Conservation (phyloP, 148 eudicot species). For the Rheum nobile region DNA sequence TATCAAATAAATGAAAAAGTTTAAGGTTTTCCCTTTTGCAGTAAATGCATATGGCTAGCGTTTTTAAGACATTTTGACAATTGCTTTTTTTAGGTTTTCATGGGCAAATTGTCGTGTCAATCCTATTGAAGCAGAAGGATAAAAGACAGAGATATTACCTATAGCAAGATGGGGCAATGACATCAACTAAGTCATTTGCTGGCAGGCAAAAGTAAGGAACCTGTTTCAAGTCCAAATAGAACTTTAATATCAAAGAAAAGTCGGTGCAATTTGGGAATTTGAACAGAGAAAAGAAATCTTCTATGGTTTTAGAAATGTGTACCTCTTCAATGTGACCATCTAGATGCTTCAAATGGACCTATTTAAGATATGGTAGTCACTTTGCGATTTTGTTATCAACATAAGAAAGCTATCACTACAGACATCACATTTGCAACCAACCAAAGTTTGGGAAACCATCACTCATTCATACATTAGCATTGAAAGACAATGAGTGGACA, state of each 20-base stretch:
- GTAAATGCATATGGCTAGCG: neutral
- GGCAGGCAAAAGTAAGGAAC: constrained; percentile 96
- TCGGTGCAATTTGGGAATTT: neutral
- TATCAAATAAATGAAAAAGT: neutral
- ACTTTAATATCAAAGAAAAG: neutral
- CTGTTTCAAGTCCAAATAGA: constrained; percentile 31
- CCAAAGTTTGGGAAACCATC: neutral
- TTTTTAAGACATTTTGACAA: neutral
- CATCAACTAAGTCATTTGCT: constrained; percentile 92
- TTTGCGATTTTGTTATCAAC: neutral
- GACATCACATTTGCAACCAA: neutral
- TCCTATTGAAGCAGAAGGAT: neutral
- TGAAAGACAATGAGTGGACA: neutral
- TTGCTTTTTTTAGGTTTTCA: neutral
- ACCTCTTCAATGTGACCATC: constrained; percentile 99
- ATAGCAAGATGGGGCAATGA: constrained; percentile 97
- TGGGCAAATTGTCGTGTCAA: neutral
- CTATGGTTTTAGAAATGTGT: constrained; percentile 9
- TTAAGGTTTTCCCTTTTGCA: neutral
- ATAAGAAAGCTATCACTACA: neutral
- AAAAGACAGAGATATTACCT: constrained; percentile 35
- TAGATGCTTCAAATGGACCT: constrained; percentile 98
- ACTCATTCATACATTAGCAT: neutral
- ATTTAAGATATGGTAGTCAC: neutral
- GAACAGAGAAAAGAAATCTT: neutral